A percentile compares a stretch with the other conserved stretches of the same genome.
These are phyloP conservation scores for Lachnellula arida DNA, from an alignment of 2,329 filamentous ascomycete genomes.

Conservation along the genomic window DNA sequence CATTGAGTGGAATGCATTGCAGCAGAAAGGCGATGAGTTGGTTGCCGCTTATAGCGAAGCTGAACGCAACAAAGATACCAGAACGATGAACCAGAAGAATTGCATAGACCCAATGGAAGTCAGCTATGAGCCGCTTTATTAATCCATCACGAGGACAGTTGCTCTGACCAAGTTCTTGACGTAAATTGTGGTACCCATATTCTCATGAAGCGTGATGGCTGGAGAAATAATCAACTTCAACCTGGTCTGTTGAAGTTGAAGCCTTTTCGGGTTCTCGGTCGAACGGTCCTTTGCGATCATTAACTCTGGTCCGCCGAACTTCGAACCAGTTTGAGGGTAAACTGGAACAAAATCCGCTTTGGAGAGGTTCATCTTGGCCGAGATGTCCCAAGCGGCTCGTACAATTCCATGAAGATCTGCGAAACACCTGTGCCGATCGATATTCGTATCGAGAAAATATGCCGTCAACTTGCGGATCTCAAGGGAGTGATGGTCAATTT, in stretches of 20 bases:
- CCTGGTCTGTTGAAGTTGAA: slow-evolving; percentile 48
- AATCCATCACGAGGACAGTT: slow-evolving; percentile 25
- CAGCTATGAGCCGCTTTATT: background rate
- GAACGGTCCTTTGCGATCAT: slow-evolving; percentile 43
- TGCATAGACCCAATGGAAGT: no score
- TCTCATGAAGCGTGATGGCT: slow-evolving; percentile 50
- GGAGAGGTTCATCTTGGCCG: slow-evolving; percentile 42
- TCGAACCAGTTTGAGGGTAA: slow-evolving; percentile 47
- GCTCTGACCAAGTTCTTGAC: slow-evolving; percentile 24
- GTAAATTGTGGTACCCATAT: slow-evolving; percentile 30
- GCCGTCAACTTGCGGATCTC: slow-evolving; percentile 40
- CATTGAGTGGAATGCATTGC: background rate
- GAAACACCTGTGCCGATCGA: slow-evolving; percentile 35
- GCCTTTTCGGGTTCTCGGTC: slow-evolving; percentile 35
- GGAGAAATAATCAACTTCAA: slow-evolving; percentile 52
- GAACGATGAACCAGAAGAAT: no score
- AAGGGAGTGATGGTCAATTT: slow-evolving; percentile 22
- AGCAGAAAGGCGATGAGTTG: no score
- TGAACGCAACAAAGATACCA: no score
- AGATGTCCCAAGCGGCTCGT: slow-evolving; percentile 28
- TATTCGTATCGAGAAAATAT: slow-evolving; percentile 37
- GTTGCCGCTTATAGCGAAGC: no score
- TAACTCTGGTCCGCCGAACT: slow-evolving; percentile 42
- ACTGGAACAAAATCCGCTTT: slow-evolving; percentile 40
- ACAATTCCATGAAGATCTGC: slow-evolving; percentile 34